Conservation (phyloP, 2,329 filamentous ascomycete genomes). For the Chlorencoelia australis region DNA sequence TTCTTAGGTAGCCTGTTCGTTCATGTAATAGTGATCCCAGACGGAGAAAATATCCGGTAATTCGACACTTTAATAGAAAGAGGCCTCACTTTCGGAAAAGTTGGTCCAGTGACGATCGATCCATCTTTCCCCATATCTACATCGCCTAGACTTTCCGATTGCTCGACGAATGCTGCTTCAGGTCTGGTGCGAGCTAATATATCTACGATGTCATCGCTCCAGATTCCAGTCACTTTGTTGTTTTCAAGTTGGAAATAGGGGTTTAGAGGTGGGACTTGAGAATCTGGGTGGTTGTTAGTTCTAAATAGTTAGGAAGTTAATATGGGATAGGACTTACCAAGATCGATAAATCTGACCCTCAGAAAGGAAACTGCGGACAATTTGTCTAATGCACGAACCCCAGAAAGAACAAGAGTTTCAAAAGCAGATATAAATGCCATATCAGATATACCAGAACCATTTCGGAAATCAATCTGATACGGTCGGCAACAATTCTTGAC, state of each 20-base stretch:
- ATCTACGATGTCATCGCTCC: constrained; percentile 58
- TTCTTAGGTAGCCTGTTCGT: too few species aligned
- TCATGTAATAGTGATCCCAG: constrained; percentile 22
- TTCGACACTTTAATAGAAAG: constrained; percentile 24
- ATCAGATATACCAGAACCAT: constrained; percentile 62
- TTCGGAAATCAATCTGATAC: constrained; percentile 37
- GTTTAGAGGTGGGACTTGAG: constrained; percentile 58
- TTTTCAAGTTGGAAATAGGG: constrained; percentile 59
- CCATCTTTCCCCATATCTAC: constrained; percentile 47
- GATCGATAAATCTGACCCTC: constrained; percentile 64
- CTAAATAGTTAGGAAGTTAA: neutral
- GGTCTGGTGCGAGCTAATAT: constrained; percentile 51
- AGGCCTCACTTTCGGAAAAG: constrained; percentile 20
- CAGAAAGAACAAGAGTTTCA: constrained; percentile 55
- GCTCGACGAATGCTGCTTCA: constrained; percentile 46
- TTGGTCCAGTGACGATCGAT: constrained; percentile 28
- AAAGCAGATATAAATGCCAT: constrained; percentile 63
- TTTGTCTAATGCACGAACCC: constrained; percentile 48
- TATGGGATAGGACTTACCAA: constrained; percentile 37
- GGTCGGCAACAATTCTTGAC: constrained; percentile 65
- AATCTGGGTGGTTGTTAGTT: constrained; percentile 39
- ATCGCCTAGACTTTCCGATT: constrained; percentile 54
- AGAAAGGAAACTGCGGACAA: constrained; percentile 53
- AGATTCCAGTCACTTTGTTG: constrained; percentile 56
- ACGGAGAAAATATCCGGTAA: constrained; percentile 15